A percentile compares a stretch with the other conserved stretches of the same genome.
phyloP scores from a whole-genome alignment of 2,329 filamentous ascomycete species.

The Zarea fungicola region DNA sequence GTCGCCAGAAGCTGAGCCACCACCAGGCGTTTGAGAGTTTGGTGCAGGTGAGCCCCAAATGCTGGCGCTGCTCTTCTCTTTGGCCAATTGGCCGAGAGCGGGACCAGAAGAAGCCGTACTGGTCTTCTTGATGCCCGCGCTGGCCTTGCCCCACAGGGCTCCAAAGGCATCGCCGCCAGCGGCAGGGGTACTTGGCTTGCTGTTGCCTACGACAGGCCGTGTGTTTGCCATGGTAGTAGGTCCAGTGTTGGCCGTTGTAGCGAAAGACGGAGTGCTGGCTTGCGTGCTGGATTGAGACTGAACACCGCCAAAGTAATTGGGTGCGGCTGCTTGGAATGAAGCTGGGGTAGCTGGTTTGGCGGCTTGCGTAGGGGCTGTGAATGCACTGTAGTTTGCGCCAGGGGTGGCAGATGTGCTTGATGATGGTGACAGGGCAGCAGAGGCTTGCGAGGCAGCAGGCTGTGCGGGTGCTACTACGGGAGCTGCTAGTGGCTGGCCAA shows the following conservation, averaged over 20 bases:
- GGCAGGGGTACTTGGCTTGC: constrained; percentile 48
- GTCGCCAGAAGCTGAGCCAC: constrained; percentile 41
- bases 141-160: constrained; percentile 74
- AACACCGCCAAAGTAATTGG: constrained; percentile 94
- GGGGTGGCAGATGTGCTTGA: constrained; percentile 51
- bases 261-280: constrained; percentile 11
- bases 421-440: constrained; percentile 71
- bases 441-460: constrained; percentile 72
- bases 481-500: constrained; percentile 79
- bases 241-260: constrained; percentile 31
- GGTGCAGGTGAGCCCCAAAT: constrained; percentile 76
- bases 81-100: constrained; percentile 90
- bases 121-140: constrained; percentile 69
- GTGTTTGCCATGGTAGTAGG: constrained; percentile 38
- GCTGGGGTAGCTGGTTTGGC: constrained; percentile 49
- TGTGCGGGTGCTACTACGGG: constrained; percentile 41
- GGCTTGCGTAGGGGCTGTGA: constrained; percentile 24
- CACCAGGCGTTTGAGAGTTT: constrained; percentile 18
- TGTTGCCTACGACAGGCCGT: constrained; percentile 43
- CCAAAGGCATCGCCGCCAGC: constrained; percentile 82
- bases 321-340: constrained; percentile 69
- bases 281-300: constrained; percentile 31
- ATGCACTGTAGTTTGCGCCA: constrained; percentile 57
- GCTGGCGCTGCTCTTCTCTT: constrained; percentile 91
- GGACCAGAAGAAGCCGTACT: constrained; percentile 58